Conservation (phyloP, 805 yeast genomes). For the Barnettozyma siamensis region DNA sequence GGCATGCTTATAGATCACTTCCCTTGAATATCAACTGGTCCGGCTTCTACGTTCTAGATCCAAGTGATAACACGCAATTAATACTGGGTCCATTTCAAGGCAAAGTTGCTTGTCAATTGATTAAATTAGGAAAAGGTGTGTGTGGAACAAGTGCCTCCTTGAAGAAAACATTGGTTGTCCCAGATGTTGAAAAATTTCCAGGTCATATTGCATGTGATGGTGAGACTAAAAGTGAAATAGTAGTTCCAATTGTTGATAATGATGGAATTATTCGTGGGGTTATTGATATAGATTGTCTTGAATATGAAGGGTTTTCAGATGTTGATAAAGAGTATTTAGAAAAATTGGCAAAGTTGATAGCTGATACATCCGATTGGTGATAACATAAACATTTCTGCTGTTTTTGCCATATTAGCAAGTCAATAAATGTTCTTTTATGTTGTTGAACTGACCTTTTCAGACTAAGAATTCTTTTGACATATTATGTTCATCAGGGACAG, state of each 20-base stretch:
- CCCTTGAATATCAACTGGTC: constrained; percentile 75
- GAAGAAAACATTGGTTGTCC: constrained; percentile 63
- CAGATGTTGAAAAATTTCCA: constrained; percentile 71
- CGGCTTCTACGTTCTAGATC: constrained; percentile 67
- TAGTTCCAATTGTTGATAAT: constrained; percentile 63
- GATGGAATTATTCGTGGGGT: constrained; percentile 57
- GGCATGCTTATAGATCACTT: constrained; percentile 78
- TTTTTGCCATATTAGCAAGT: too few species aligned
- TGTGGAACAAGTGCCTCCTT: constrained; percentile 79
- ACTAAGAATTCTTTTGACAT: too few species aligned
- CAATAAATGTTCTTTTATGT: too few species aligned
- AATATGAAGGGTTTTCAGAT: constrained; percentile 58
- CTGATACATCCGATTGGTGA: constrained; percentile 47
- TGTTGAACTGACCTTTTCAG: too few species aligned
- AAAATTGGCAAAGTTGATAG: constrained; percentile 46
- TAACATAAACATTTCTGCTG: too few species aligned
- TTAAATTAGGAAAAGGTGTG: constrained; percentile 76
- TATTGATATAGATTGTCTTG: constrained; percentile 78
- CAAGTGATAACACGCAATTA: constrained; percentile 35
- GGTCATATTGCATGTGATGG: constrained; percentile 98
- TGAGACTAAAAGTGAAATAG: constrained; percentile 88
- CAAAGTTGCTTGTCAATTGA: constrained; percentile 89
- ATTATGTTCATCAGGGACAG: too few species aligned
- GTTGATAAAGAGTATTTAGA: constrained; percentile 58
- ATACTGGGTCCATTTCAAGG: constrained; percentile 94